A percentile compares a stretch with the other conserved stretches of the same genome.
These are phyloP conservation scores for Triticum monococcum DNA, from an alignment of 176 grass and related monocot species.

Conservation along the genomic window DNA sequence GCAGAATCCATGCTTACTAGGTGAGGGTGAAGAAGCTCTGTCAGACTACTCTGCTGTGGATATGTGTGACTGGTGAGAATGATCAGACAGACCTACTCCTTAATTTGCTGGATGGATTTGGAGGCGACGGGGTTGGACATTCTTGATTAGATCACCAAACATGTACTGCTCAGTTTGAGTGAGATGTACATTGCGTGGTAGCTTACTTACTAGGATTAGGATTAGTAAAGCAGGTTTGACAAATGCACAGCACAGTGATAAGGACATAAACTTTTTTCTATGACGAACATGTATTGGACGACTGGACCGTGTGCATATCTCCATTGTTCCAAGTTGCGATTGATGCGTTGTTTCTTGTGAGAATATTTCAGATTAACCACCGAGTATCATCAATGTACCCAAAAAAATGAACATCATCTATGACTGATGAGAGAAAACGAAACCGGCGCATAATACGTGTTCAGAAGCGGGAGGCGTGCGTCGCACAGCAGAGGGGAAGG, in stretches of 20 bases:
- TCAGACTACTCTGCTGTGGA: not conserved
- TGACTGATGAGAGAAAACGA: not conserved
- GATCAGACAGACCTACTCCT: not conserved
- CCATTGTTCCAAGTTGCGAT: too few relatives aligned
- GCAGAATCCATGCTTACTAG: not conserved
- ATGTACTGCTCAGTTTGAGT: not conserved
- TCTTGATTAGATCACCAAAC: conserved; percentile 25
- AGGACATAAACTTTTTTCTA: not conserved
- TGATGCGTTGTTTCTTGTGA: too few relatives aligned
- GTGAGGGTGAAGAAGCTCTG: not conserved
- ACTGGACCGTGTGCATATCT: not conserved
- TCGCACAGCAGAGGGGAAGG: not conserved
- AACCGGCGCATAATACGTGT: not conserved
- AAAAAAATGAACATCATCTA: not conserved
- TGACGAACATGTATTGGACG: too few relatives aligned
- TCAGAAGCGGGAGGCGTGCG: not conserved
- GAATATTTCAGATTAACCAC: not conserved
- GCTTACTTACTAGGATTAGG: not conserved
- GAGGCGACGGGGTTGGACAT: not conserved
- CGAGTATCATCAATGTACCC: not conserved
- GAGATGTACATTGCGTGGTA: not conserved
- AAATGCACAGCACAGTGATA: not conserved
- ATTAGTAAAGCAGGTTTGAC: conserved; percentile 27
- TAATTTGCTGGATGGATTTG: not conserved
- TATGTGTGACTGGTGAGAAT: not conserved